Evolutionary conservation across 176 grass and related monocot species (phyloP).

Genomic region (Zea luxurians): DNA sequence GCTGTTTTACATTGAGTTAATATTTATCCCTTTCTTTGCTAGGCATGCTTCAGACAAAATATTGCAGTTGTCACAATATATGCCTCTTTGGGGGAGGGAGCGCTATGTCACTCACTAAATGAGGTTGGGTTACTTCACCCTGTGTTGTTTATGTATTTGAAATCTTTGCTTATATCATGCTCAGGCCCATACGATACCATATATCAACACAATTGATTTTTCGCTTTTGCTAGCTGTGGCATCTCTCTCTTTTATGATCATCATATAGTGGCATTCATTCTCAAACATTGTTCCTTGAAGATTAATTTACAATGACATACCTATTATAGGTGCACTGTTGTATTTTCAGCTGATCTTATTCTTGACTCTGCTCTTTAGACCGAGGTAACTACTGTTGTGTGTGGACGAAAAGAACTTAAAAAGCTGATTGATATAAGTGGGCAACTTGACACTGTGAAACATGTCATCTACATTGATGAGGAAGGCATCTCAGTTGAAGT

Average conservation of each 20-base stretch:
- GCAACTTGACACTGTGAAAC: conserved; percentile 80
- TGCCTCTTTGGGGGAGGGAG: conserved; percentile 85
- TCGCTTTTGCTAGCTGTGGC: background rate
- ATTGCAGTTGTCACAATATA: conserved; percentile 92
- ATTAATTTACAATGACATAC: background rate
- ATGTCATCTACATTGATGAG: conserved; percentile 83
- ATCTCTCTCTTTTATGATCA: conserved; percentile 8
- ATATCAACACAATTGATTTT: background rate
- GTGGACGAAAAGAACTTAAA: conserved; percentile 85
- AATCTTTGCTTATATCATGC: background rate
- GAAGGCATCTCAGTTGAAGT: conserved; percentile 68
- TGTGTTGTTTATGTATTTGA: background rate
- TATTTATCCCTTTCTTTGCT: conserved; percentile 37
- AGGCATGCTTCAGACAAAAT: conserved; percentile 94
- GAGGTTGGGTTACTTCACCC: conserved; percentile 61
- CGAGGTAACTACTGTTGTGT: conserved; percentile 83
- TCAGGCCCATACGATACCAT: background rate
- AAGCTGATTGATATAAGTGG: conserved; percentile 79
- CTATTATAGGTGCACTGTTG: background rate
- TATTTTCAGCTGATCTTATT: conserved; percentile 27
- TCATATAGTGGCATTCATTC: conserved; percentile 1
- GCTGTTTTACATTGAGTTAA: conserved; percentile 25
- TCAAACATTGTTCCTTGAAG: conserved; percentile 6
- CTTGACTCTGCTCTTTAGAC: conserved; percentile 60
- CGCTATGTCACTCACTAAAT: conserved; percentile 90